Base-by-base conservation (phyloP, 441 rosid species). In the Melianthus villosus region DNA sequence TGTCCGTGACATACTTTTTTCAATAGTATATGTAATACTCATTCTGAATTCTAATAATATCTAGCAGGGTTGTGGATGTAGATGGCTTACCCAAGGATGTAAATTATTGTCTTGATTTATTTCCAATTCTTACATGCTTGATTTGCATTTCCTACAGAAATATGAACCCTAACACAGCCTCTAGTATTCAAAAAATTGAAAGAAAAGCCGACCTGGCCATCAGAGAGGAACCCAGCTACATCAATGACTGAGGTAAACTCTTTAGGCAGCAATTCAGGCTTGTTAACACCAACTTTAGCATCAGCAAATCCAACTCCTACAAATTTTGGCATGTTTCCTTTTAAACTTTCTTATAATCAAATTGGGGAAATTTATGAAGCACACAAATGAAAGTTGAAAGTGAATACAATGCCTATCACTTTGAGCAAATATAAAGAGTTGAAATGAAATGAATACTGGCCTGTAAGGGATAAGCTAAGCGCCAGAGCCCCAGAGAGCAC, bases 211-310 rank as follows among this genome's bases (percentile, higher is more conserved):
- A 76, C 93, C 87, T 87, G 97, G 56, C 94, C 94, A 47, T 72
- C 74, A 18, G 97, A 87, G 50, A 87, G 94, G 57, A 87, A 79
- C 15, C 78, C 94, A 9, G 97, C 93, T 1, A 70, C 86, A 63
- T 87, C 97, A 43, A 87, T 82, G 8, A 87, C 84, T 6, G 91
- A 34, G 48, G 82, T 65, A 67, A 71, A 87, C 64, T 80, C 86
- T 54, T 54, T 64, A 40, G 97, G 94, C 17, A 87, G 86, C 63
- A 87, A 63, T 49, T 79, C 94, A 22, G 94, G 97, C 68, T 82
- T 82, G 76, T 87, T 82, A 14, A 82, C 94, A 16, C 94, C 94
- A 7, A 60, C 66, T 60, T 77, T 87, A 6, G 93, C 94, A 34
- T 65, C 89, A 0, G 83, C 81, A 44, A 66, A 10, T 44, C 71